These are phyloP conservation scores for Apiospora marii DNA, from an alignment of 2,329 filamentous ascomycete genomes.

Conservation along the genomic window DNA sequence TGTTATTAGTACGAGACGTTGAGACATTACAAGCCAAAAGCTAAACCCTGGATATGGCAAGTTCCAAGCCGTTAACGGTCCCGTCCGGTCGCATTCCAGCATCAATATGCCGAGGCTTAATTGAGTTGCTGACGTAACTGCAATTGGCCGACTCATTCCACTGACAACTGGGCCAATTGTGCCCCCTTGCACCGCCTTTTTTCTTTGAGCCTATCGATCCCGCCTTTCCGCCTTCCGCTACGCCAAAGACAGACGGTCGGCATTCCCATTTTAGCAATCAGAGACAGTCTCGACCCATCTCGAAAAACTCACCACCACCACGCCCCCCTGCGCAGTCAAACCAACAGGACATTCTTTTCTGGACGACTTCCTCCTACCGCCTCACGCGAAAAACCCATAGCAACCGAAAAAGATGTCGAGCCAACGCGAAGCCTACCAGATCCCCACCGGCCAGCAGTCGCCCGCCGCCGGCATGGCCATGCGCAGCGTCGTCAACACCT, in stretches of 20 bases:
- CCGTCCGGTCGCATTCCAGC: not conserved
- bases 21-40: not conserved
- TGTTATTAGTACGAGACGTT: not conserved
- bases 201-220: conserved; percentile 21
- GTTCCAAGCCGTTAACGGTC: conserved; percentile 16
- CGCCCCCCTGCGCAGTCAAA: too few relatives aligned
- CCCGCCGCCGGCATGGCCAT: conserved; percentile 11
- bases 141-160: not conserved
- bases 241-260: conserved; percentile 11
- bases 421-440: conserved; percentile 25
- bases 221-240: conserved; percentile 3
- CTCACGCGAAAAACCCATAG: not conserved
- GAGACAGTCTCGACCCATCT: not conserved
- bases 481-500: conserved; percentile 17
- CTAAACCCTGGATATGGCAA: not conserved
- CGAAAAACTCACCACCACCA: not conserved
- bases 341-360: not conserved
- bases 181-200: conserved; percentile 23
- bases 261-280: conserved; percentile 17
- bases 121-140: conserved; percentile 12
- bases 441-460: conserved; percentile 19
- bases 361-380: not conserved
- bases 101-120: not conserved
- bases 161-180: not conserved
- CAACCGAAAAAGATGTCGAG: conserved; percentile 21